Conservation (phyloP, 768 basidiomycete species). For the Leccinum fibrillosum region DNA sequence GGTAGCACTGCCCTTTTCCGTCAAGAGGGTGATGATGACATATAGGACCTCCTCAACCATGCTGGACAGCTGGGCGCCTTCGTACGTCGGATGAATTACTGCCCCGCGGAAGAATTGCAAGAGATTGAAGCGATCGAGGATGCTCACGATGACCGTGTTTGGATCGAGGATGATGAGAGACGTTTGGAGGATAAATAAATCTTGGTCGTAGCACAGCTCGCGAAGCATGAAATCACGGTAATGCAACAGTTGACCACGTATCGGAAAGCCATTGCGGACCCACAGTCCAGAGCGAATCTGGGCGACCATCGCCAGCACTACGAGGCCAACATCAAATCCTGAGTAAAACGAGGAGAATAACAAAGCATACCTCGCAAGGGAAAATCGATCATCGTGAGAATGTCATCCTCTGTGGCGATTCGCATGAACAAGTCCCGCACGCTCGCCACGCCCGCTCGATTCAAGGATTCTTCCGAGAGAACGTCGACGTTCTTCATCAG, state of each 20-base stretch:
- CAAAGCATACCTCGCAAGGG: conserved; percentile 73
- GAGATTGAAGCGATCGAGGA: conserved; percentile 89
- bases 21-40: conserved; percentile 81
- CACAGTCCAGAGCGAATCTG: conserved; percentile 94
- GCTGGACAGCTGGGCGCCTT: conserved; percentile 64
- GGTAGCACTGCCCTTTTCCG: conserved; percentile 74
- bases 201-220: conserved; percentile 96
- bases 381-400: conserved; percentile 81
- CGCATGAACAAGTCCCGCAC: conserved; percentile 60
- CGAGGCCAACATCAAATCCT: neutral
- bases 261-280: conserved; percentile 96
- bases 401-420: conserved; percentile 60
- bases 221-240: conserved; percentile 96
- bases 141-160: conserved; percentile 72
- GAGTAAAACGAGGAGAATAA: neutral
- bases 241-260: conserved; percentile 91
- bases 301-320: conserved; percentile 87
- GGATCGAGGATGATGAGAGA: conserved; percentile 79
- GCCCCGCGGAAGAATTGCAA: conserved; percentile 73
- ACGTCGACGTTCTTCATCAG: conserved; percentile 79
- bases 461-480: conserved; percentile 53
- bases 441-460: conserved; percentile 48
- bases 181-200: conserved; percentile 85
- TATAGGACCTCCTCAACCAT: conserved; percentile 94
- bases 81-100: conserved; percentile 54